These are phyloP conservation scores for Lepiota brunneoincarnata DNA, from an alignment of 768 basidiomycete species.

Conservation along the genomic window DNA sequence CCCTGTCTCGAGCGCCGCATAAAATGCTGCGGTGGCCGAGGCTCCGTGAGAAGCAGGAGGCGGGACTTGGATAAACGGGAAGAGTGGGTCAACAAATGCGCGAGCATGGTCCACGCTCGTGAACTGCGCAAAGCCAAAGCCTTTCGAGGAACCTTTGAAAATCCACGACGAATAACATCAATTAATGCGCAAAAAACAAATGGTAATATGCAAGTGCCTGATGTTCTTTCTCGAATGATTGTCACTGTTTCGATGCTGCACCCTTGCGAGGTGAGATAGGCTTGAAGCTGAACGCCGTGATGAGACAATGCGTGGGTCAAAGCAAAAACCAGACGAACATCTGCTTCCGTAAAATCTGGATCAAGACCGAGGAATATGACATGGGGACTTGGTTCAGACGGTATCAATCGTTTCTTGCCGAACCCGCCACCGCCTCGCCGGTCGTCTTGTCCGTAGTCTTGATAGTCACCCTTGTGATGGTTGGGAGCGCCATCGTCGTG, in stretches of 20 bases:
- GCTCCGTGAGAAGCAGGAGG: constrained; percentile 88
- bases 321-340: constrained; percentile 57
- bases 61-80: constrained; percentile 91
- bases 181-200: constrained; percentile 65
- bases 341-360: constrained; percentile 88
- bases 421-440: constrained; percentile 42
- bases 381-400: constrained; percentile 87
- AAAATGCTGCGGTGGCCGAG: constrained; percentile 66
- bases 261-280: constrained; percentile 67
- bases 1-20: constrained; percentile 72
- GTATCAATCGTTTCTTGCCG: constrained; percentile 73
- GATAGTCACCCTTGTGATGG: constrained; percentile 35
- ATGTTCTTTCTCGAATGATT: constrained; percentile 94
- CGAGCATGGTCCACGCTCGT: constrained; percentile 81
- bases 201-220: constrained; percentile 91
- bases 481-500: constrained; percentile 18
- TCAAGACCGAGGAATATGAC: constrained; percentile 96
- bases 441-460: constrained; percentile 52
- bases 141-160: constrained; percentile 88
- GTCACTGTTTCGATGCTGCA: constrained; percentile 85
- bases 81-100: constrained; percentile 87
- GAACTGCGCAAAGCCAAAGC: constrained; percentile 97
- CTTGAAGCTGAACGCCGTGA: constrained; percentile 59
- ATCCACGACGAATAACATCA: constrained; percentile 67
- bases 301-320: constrained; percentile 34